phyloP scores from a whole-genome alignment of 2,329 filamentous ascomycete species.

The Chaetomiaceae sp. region DNA sequence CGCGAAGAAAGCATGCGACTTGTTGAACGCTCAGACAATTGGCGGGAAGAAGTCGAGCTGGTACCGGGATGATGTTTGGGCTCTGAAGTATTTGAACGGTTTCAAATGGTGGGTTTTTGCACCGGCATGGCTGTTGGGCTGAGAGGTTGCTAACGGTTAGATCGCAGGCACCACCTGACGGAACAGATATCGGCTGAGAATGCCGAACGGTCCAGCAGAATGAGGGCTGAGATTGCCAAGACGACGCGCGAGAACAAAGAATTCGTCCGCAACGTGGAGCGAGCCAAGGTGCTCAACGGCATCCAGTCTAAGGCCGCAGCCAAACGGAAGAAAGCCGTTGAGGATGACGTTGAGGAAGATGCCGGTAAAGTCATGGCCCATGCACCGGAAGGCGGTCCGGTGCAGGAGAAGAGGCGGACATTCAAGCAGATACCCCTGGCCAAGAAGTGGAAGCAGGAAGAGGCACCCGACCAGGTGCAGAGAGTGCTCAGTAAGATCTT shows the following conservation, averaged over 20 bases:
- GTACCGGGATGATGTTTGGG: conserved; percentile 85
- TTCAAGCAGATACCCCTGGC: conserved; percentile 63
- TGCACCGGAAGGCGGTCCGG: conserved; percentile 18
- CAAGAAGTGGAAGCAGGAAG: conserved; percentile 44
- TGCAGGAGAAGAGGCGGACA: conserved; percentile 38
- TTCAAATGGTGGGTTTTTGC: conserved; percentile 64
- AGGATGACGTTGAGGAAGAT: conserved; percentile 33
- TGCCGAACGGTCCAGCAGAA: conserved; percentile 66
- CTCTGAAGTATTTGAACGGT: conserved; percentile 70
- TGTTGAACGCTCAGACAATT: conserved; percentile 70
- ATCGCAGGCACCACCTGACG: conserved; percentile 16
- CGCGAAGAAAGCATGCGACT: conserved; percentile 68
- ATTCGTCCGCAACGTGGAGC: conserved; percentile 74
- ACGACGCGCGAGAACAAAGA: conserved; percentile 73
- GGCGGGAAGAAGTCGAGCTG: conserved; percentile 79
- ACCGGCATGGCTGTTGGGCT: conserved; percentile 17
- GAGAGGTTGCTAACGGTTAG: not conserved
- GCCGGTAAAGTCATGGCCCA: conserved; percentile 25
- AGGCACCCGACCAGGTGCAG: conserved; percentile 50
- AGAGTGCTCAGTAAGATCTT: conserved; percentile 61
- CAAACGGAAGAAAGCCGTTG: conserved; percentile 31
- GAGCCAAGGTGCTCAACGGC: conserved; percentile 69
- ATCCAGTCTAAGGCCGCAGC: conserved; percentile 58
- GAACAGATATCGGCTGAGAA: conserved; percentile 78
- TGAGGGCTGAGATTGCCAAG: conserved; percentile 71